phyloP scores from a whole-genome alignment of 768 basidiomycete genomes.

The Kwoniella europaea region DNA sequence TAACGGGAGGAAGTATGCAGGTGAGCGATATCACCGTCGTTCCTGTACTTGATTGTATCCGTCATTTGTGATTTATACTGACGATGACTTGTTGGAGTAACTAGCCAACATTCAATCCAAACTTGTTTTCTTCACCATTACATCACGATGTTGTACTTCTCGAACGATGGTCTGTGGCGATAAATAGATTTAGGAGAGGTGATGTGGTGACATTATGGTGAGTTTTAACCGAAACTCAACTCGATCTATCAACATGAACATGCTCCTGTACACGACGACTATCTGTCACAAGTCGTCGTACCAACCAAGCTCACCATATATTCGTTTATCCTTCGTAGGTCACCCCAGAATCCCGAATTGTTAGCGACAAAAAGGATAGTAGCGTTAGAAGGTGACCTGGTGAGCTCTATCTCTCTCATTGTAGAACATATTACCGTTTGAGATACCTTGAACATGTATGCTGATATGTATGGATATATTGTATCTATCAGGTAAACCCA shows the following conservation, averaged over 20 bases:
- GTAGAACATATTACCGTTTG: too few species aligned
- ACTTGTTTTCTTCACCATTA: constrained; percentile 40
- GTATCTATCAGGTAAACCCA: constrained; percentile 44
- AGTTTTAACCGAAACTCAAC: constrained; percentile 6
- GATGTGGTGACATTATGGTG: constrained; percentile 57
- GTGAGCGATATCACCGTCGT: constrained; percentile 24
- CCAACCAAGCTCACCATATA: too few species aligned
- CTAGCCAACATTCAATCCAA: constrained; percentile 59
- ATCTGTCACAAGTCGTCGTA: too few species aligned
- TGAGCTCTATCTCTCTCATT: constrained; percentile 27
- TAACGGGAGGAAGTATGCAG: constrained; percentile 56
- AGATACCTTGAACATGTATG: too few species aligned
- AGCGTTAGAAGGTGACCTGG: constrained; percentile 57
- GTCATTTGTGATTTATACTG: neutral
- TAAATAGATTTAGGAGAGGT: constrained; percentile 49
- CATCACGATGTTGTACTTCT: constrained; percentile 57
- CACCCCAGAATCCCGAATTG: constrained; percentile 56
- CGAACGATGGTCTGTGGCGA: constrained; percentile 51
- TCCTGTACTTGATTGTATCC: too few species aligned
- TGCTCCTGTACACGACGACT: too few species aligned
- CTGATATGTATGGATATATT: neutral
- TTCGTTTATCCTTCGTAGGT: too few species aligned
- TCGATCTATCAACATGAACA: neutral
- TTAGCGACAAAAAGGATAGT: constrained; percentile 59
- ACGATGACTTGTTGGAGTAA: neutral